phyloP scores from a whole-genome alignment of 129 eudicot species.

The Flaveria trinervia region DNA sequence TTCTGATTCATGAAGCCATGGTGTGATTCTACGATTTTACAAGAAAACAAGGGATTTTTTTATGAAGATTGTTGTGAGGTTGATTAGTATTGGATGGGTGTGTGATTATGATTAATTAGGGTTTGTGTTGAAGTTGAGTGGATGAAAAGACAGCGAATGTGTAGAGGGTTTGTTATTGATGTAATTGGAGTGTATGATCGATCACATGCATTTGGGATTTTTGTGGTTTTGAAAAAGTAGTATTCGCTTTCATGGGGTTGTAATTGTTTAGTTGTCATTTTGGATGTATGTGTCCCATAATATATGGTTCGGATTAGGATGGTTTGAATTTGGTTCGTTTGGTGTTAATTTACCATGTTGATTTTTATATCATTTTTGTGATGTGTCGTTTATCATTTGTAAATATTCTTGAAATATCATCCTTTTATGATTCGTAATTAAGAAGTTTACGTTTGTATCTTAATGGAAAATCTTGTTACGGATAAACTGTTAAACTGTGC shows the following conservation, averaged over 20 bases:
- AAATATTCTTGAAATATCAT: too few species aligned
- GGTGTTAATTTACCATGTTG: not conserved
- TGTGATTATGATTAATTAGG: not conserved
- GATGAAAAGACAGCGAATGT: constrained; percentile 42
- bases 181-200: too few species aligned
- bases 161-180: too few species aligned
- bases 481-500: too few species aligned
- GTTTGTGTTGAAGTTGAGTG: not conserved
- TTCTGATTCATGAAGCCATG: not conserved
- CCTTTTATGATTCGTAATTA: too few species aligned
- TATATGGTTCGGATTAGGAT: constrained; percentile 21
- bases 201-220: constrained; percentile 39
- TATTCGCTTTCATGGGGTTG: constrained; percentile 49
- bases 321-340: constrained; percentile 7
- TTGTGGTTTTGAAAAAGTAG: constrained; percentile 23
- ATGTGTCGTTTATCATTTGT: too few species aligned
- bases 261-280: constrained; percentile 36
- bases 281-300: constrained; percentile 33
- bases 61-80: not conserved
- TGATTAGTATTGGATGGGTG: constrained; percentile 26
- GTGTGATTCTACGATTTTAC: not conserved
- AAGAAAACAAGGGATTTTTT: too few species aligned
- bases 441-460: too few species aligned
- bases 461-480: too few species aligned
- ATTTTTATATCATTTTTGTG: not conserved